These are phyloP conservation scores for Davidsoniella neocaledoniae DNA, from an alignment of 2,329 filamentous ascomycete species.

Conservation along the genomic window DNA sequence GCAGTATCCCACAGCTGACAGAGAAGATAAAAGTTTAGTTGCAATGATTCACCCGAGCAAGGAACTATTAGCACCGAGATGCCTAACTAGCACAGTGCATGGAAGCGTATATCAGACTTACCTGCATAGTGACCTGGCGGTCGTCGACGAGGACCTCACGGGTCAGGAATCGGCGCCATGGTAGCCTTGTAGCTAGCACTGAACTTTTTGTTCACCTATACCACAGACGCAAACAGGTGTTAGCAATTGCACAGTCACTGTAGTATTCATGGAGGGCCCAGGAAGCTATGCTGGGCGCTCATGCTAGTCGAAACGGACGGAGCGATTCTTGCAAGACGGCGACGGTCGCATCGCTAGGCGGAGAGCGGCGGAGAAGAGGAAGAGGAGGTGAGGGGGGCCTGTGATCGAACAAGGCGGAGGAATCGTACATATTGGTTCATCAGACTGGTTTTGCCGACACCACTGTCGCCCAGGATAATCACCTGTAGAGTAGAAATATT, in stretches of 20 bases:
- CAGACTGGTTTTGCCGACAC: constrained; percentile 97
- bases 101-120: constrained; percentile 19
- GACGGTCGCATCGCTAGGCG: no score
- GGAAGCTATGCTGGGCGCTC: background rate
- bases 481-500: constrained; percentile 39
- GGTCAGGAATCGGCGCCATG: constrained; percentile 94
- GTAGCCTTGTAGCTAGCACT: constrained; percentile 99
- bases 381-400: background rate
- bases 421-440: constrained; percentile 99
- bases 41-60: background rate
- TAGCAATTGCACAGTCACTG: background rate
- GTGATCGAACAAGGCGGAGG: constrained; percentile 10
- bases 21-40: constrained; percentile 12
- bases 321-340: background rate
- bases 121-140: constrained; percentile 96
- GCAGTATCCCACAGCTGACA: constrained; percentile 88
- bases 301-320: no score
- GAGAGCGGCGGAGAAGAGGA: background rate
- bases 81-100: background rate
- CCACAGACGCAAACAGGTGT: background rate
- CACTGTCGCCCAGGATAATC: constrained; percentile 96
- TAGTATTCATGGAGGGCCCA: background rate
- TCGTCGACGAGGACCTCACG: constrained; percentile 97
- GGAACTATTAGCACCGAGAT: background rate
- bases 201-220: constrained; percentile 98